A percentile compares a stretch with the other conserved stretches of the same genome.
Conservation (phyloP, 192 early-diverging fungal species). For the Globomyces pollinis-pini region DNA sequence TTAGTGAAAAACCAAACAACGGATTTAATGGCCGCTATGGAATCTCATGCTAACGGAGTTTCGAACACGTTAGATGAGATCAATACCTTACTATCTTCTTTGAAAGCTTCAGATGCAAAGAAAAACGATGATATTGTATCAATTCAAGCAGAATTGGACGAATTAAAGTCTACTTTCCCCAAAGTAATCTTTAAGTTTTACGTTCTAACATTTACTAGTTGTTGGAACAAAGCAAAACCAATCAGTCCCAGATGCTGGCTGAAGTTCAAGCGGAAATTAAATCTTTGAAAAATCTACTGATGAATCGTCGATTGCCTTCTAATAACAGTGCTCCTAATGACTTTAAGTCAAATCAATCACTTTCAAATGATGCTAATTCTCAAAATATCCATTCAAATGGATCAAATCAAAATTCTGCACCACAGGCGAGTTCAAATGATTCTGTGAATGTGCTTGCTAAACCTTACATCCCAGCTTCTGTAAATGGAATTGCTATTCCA, state of each 20-base stretch:
- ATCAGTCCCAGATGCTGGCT: slow-evolving; percentile 44
- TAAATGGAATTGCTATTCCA: no score
- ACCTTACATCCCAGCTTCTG: no score
- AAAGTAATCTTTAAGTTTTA: slow-evolving; percentile 49
- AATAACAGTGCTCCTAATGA: no score
- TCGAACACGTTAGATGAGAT: slow-evolving; percentile 29
- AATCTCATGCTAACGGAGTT: slow-evolving; percentile 63
- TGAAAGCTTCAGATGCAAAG: slow-evolving; percentile 52
- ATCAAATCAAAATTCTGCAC: no score
- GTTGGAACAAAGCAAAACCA: slow-evolving; percentile 69
- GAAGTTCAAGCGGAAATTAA: slow-evolving; percentile 94
- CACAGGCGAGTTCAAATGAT: no score
- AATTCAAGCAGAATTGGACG: slow-evolving; percentile 69
- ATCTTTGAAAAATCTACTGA: slow-evolving; percentile 80
- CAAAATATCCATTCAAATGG: no score
- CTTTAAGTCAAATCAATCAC: no score
- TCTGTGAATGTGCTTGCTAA: neutral
- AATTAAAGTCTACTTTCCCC: slow-evolving; percentile 64
- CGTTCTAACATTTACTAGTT: slow-evolving; percentile 55
- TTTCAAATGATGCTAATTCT: no score
- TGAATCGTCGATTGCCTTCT: no score
- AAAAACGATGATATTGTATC: slow-evolving; percentile 60
- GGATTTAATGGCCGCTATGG: slow-evolving; percentile 51
- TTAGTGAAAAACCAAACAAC: slow-evolving; percentile 61
- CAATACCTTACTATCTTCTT: slow-evolving; percentile 10